Evolutionary conservation across 2,329 filamentous ascomycete species (phyloP).

Genomic region (Zalaria sp.): DNA sequence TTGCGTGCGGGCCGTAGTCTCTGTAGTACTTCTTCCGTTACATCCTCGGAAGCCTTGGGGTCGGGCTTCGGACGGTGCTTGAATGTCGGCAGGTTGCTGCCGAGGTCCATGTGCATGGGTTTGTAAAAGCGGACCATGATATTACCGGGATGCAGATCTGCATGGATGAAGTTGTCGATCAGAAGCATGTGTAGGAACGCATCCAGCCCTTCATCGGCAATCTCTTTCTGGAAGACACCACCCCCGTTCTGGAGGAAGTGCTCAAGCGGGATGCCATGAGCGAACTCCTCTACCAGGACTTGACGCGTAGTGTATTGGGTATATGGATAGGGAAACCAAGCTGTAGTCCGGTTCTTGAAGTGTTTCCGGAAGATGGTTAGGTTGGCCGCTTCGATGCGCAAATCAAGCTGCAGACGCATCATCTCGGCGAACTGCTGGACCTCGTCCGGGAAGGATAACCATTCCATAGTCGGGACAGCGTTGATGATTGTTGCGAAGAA

Average conservation of each 20-base stretch:
- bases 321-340: constrained; percentile 96
- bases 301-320: constrained; percentile 82
- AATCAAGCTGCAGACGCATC: constrained; percentile 95
- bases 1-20: constrained; percentile 62
- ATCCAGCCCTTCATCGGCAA: constrained; percentile 87
- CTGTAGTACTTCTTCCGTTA: constrained; percentile 74
- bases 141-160: constrained; percentile 91
- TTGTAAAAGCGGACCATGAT: constrained; percentile 99
- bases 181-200: constrained; percentile 94
- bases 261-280: constrained; percentile 80
- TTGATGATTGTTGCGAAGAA: constrained; percentile 82
- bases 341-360: constrained; percentile 77
- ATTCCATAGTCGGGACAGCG: constrained; percentile 83
- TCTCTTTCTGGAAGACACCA: constrained; percentile 83
- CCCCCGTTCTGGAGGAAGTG: constrained; percentile 86
- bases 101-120: constrained; percentile 54
- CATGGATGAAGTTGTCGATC: constrained; percentile 95
- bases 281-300: constrained; percentile 89
- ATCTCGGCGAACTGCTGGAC: constrained; percentile 91
- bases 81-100: constrained; percentile 8
- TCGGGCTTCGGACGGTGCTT: constrained; percentile 14
- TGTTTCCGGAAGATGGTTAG: constrained; percentile 76
- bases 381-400: constrained; percentile 89
- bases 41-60: constrained; percentile 46
- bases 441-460: constrained; percentile 91